Percentiles rank a stretch among this genome's conserved stretches.
These are phyloP conservation scores for Trapa incisa DNA, from an alignment of 345 rosid genomes.

Conservation along the genomic window DNA sequence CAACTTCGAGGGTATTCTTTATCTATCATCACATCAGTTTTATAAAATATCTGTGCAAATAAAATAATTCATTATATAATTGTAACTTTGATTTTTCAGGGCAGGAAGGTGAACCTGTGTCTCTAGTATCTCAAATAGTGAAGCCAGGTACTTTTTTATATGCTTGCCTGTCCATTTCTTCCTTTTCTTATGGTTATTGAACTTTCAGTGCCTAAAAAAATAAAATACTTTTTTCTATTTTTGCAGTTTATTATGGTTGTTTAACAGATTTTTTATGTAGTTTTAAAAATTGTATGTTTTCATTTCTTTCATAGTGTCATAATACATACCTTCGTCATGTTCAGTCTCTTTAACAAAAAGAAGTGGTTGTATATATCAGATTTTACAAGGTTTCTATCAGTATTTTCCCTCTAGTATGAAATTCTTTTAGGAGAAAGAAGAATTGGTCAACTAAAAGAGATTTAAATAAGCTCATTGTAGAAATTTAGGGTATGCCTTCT, in stretches of 20 bases:
- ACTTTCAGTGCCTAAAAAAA: not conserved
- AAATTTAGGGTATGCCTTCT: no score
- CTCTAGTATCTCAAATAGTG: conserved; percentile 44
- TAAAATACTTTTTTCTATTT: not conserved
- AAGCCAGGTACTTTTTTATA: conserved; percentile 51
- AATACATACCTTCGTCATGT: not conserved
- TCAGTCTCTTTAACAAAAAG: not conserved
- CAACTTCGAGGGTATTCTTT: conserved; percentile 74
- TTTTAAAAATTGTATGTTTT: not conserved
- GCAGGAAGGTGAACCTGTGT: conserved; percentile 67
- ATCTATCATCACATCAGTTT: conserved; percentile 7
- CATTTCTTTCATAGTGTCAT: not conserved
- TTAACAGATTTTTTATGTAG: not conserved
- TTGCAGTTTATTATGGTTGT: not conserved
- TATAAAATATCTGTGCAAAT: conserved; percentile 6
- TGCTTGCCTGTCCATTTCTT: not conserved
- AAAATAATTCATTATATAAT: not conserved
- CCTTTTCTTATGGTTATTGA: not conserved
- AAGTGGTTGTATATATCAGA: not conserved
- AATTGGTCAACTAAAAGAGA: no score
- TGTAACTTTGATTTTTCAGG: conserved; percentile 39
- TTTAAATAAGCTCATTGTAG: no score
- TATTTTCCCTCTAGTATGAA: no score
- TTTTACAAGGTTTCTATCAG: not conserved
- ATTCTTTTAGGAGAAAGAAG: no score